A percentile compares a stretch with the other conserved stretches of the same genome.
These are phyloP conservation scores for Pneumocystis carinii DNA, from an alignment of 1,139 yeast species.

Conservation along the genomic window DNA sequence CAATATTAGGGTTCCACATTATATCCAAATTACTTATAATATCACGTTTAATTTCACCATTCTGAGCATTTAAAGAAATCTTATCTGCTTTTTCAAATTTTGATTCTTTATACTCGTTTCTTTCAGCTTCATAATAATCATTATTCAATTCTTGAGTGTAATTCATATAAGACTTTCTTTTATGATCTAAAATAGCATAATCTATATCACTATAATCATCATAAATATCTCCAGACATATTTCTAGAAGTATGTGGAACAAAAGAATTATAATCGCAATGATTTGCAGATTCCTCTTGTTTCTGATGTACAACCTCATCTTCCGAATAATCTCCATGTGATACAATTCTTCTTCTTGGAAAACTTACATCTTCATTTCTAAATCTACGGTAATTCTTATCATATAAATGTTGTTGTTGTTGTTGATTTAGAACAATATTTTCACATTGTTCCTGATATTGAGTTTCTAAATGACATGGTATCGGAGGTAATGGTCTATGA, in stretches of 20 bases:
- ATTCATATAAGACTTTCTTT: not conserved
- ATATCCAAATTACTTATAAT: not conserved
- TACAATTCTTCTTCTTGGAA: not conserved
- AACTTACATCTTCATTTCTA: not conserved
- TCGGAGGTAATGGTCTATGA: not conserved
- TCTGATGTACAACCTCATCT: not conserved
- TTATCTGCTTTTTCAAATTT: not conserved
- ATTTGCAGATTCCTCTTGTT: not conserved
- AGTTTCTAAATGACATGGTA: not conserved
- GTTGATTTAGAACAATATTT: not conserved
- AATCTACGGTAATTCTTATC: not conserved
- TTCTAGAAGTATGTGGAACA: not conserved
- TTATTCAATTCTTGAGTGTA: not conserved
- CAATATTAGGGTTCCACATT: slow-evolving; percentile 10
- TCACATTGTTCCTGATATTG: not conserved
- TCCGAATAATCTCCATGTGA: not conserved
- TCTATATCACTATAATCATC: not conserved
- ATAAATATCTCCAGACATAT: not conserved
- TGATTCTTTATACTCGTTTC: not conserved
- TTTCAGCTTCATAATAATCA: not conserved
- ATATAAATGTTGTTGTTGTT: not conserved
- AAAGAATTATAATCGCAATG: not conserved
- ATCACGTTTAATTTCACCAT: not conserved
- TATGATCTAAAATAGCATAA: not conserved
- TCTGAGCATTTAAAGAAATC: not conserved